A percentile compares a stretch with the other conserved stretches of the same genome.
Conservation (phyloP, 2,329 filamentous ascomycete genomes). For the Cordyceps tenuipes region DNA sequence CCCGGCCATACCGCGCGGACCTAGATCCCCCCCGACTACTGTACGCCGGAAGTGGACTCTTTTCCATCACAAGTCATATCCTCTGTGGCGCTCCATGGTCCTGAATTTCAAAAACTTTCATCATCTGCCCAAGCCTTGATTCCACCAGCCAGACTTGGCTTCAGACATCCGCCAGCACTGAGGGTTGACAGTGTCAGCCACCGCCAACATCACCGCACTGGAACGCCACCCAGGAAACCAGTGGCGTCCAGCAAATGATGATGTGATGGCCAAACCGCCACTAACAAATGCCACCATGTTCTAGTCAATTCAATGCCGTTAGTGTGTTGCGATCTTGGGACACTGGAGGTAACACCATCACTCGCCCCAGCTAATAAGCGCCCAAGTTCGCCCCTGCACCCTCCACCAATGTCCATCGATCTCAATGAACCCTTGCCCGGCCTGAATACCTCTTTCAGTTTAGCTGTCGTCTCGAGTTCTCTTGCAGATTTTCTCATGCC, state of each 20-base stretch:
- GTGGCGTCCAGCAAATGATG: background rate
- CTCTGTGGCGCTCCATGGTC: background rate
- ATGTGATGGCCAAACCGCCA: background rate
- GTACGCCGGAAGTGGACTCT: background rate
- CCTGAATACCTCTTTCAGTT: background rate
- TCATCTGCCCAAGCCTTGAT: background rate
- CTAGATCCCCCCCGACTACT: background rate
- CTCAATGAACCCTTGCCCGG: background rate
- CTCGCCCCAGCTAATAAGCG: background rate
- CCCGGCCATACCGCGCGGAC: background rate
- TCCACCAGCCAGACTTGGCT: background rate
- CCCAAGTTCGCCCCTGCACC: background rate
- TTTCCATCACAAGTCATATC: background rate
- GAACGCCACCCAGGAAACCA: background rate
- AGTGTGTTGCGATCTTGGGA: slow-evolving; percentile 12
- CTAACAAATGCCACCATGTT: background rate
- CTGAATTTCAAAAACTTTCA: background rate
- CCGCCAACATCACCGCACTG: background rate
- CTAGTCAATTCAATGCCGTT: background rate
- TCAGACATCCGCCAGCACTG: too few species aligned
- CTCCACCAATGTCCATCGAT: background rate
- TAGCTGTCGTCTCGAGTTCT: background rate
- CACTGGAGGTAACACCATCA: slow-evolving; percentile 7
- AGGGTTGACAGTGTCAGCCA: background rate
- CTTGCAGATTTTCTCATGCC: background rate